Conservation (phyloP, 1,139 yeast species). For the Komagataea norvegica region DNA sequence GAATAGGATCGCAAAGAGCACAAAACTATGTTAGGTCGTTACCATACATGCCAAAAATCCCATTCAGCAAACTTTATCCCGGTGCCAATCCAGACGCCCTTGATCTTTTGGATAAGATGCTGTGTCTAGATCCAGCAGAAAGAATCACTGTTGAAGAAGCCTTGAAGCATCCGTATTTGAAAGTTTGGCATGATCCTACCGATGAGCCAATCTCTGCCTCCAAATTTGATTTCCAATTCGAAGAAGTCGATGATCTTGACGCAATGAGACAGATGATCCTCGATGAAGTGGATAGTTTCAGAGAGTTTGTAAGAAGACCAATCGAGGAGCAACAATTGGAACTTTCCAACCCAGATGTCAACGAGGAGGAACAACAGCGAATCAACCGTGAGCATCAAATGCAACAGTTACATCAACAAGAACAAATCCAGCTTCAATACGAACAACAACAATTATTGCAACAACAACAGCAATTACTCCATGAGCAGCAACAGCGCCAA, state of each 20-base stretch:
- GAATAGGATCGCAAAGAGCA: slow-evolving; percentile 86
- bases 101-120: slow-evolving; percentile 76
- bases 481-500: slow-evolving; percentile 20
- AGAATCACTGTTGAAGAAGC: slow-evolving; percentile 90
- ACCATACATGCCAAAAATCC: slow-evolving; percentile 78
- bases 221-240: slow-evolving; percentile 82
- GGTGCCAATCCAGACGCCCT: slow-evolving; percentile 83
- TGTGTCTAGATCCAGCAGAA: slow-evolving; percentile 80
- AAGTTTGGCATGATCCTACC: slow-evolving; percentile 94
- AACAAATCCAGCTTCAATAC: slow-evolving; percentile 21
- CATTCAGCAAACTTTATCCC: slow-evolving; percentile 72
- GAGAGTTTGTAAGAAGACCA: slow-evolving; percentile 79
- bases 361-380: slow-evolving; percentile 14
- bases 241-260: slow-evolving; percentile 76
- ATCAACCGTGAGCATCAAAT: slow-evolving; percentile 19
- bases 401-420: slow-evolving; percentile 18
- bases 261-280: slow-evolving; percentile 72
- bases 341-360: slow-evolving; percentile 19
- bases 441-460: slow-evolving; percentile 20
- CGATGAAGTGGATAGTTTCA: slow-evolving; percentile 74
- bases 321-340: slow-evolving; percentile 56
- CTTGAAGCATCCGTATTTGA: slow-evolving; percentile 78
- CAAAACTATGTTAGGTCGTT: slow-evolving; percentile 87
- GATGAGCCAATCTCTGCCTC: slow-evolving; percentile 87
- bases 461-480: slow-evolving; percentile 20